Conservation (phyloP, 345 rosid species). For the Hevea brasiliensis region DNA sequence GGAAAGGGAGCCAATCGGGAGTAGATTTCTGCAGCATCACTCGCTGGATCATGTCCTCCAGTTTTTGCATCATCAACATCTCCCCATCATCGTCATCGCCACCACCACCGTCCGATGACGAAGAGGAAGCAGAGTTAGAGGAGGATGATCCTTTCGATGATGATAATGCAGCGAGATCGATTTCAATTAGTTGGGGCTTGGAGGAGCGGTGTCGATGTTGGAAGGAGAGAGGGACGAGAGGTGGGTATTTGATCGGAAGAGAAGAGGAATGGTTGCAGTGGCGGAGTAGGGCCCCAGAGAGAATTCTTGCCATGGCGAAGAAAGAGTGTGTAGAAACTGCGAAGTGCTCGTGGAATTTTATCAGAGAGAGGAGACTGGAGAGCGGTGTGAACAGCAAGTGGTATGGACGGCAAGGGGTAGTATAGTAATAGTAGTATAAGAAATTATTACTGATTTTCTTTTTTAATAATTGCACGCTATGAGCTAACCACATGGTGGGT, state of each 20-base stretch:
- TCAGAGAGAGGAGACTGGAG: no score
- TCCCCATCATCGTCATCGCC: conserved; percentile 23
- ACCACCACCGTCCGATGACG: conserved; percentile 18
- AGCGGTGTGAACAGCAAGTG: no score
- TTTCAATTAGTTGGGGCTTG: conserved; percentile 32
- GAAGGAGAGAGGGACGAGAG: conserved; percentile 12
- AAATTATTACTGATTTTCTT: no score
- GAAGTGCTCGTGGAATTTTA: no score
- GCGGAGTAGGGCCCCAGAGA: background rate
- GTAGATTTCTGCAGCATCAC: conserved; percentile 39
- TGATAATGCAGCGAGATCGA: conserved; percentile 35
- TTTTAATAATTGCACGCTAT: no score
- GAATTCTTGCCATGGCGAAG: conserved; percentile 1
- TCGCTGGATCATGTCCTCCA: conserved; percentile 41
- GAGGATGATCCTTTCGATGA: conserved; percentile 24
- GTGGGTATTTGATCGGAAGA: background rate
- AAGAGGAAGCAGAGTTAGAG: background rate
- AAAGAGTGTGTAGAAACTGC: background rate
- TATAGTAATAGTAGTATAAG: no score
- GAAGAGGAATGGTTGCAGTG: background rate
- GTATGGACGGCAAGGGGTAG: no score
- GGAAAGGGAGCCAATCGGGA: conserved; percentile 53
- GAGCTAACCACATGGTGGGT: no score
- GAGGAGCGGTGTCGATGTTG: conserved; percentile 17
- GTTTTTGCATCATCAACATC: conserved; percentile 18